Base-by-base conservation (phyloP, 2,329 filamentous ascomycete genomes). In the Botrytis elliptica region DNA sequence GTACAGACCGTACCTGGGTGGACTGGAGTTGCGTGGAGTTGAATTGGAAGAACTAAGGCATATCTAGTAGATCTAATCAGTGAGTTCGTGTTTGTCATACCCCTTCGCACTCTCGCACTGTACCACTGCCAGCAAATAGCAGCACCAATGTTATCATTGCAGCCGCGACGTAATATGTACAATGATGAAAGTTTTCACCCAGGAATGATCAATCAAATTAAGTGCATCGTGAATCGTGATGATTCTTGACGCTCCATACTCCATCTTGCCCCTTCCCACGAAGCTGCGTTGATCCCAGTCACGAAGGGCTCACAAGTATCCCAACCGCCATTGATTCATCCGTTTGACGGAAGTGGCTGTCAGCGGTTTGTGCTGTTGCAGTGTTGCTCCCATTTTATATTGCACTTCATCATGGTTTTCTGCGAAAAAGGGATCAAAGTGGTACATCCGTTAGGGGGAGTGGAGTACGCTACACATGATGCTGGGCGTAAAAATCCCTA, bases 71-170 rank as follows among this genome's bases (percentile, higher is more conserved):
- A 70, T 44, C 70, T 64, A 66, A 65, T 64, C 60, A 66, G 70
- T 66, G 33, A 38, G 60, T 57, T 52, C 36, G n/a, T 36, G 70
- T 66, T 55, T 66, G 70, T 66, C 60, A 66, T 52, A 25, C 60
- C n/a, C 38, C 42, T 70, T 40, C 44, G 20, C 38, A 18, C 52
- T 8, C 62, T 40, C 44, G 20, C 38, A 18, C 52, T 8, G n/a
- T 55, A 55, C n/a, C 14, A 46, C 44, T 62, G 38, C 55, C 68
- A 46, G 36, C 66, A 68, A 42, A 68, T 57, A 42, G 22, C 55
- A 70, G 49, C 49, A 46, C 52, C 52, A 55, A 29, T 57, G 65
- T 8, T 29, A 49, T 68, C 22, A 16, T 4, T 1, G 52, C n/a
- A 55, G 25, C 25, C 8, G 6, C 25, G n/a, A 52, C n/a, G 49